Evolutionary conservation across 108 stramenopile genomes (phyloP), one percentile per base, ranked within the genome.

Genomic region (Mediolabrus comicus): DNA sequence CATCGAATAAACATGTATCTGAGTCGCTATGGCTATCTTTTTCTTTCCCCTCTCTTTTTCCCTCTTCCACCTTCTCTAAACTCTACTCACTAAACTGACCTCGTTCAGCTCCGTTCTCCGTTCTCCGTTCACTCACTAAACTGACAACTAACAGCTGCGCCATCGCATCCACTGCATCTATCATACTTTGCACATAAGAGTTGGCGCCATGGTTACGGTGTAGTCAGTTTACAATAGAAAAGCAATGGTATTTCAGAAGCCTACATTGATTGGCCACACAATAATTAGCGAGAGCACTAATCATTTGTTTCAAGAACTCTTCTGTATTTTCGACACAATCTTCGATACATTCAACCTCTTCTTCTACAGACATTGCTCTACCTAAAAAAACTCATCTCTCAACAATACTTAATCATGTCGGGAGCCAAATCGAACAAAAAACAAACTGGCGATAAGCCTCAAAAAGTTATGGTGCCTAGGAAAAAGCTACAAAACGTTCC

Each of bases 401-500:
- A n/a, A n/a, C n/a, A n/a, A n/a, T n/a, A n/a, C n/a, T n/a, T n/a
- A n/a, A n/a, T n/a, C n/a, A n/a, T n/a, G n/a, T n/a, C n/a, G 46
- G 46, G 19, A 49, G 46, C 46, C 46, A 49, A 49, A 49, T 22
- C 17, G 1, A 49, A 49, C 46, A 49, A 49, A 22, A 49, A 49
- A 8, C 46, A 49, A 22, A 49, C 19, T 6, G 46, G 46, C 46
- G n/a, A 38, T 2, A 46, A 41, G 49, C 49, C 59, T 8, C 31
- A 39, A 22, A 72, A 72, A 43, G 62, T 64, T 19, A 56, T 72
- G 62, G 62, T 72, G 25, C 71, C 71, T 4, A 53, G 71, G 16
- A 72, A 38, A 31, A 63, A 72, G 59, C 71, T 72, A 49, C 71
- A 63, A 26, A 64, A 26, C 14, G 71, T 72, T 0, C 71, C 71